Base-by-base conservation (phyloP, 2,329 filamentous ascomycete species). In the Ophiostoma himal-ulmi region DNA sequence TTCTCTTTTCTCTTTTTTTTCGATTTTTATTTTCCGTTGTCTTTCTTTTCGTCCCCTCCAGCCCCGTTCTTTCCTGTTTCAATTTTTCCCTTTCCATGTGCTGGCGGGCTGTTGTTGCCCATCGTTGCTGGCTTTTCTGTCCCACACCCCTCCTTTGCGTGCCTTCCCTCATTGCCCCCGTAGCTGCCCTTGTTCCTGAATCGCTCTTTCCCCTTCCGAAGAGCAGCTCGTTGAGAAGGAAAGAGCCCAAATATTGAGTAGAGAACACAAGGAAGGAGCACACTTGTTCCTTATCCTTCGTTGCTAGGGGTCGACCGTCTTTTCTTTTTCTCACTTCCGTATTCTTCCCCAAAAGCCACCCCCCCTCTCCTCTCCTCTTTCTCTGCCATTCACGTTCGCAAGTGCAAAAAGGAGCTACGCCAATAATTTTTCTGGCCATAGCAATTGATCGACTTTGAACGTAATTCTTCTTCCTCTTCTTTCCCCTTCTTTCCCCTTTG, bases 391-490 rank as follows among this genome's bases (percentile, higher is more conserved):
- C 37, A 2, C 52, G n/a, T 39, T 37, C 67, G 37, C 30, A 62
- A 20, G 52, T 22, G 57, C 26, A 69, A 72, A 70, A 67, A 10
- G 39, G 54, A 72, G 71, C 71, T 70, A 72, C 72, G 71, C 70
- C 69, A 69, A 69, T 70, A 66, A 70, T 72, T 70, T 70, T 71
- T 71, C 66, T 70, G 67, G 70, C 60, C 41, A 64, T 44, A 69
- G 70, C 65, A 70, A 70, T 65, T 66, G 64, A 70, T 69, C 69
- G 62, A 71, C 57, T 68, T 67, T 52, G 67, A 72, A 67, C 70
- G 71, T 71, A 71, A 67, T 66, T 71, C 54, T 68, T 69, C 68
- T 70, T 69, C 39, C 68, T 67, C 39, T 67, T 44, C 37, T 69
- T 69, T 26, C 54, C 60, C 36, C 66, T 69, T 68, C 54, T 48